Conservation (phyloP, 225 moss, liverwort and hornwort genomes). For the Physcomitrellopsis africana region DNA sequence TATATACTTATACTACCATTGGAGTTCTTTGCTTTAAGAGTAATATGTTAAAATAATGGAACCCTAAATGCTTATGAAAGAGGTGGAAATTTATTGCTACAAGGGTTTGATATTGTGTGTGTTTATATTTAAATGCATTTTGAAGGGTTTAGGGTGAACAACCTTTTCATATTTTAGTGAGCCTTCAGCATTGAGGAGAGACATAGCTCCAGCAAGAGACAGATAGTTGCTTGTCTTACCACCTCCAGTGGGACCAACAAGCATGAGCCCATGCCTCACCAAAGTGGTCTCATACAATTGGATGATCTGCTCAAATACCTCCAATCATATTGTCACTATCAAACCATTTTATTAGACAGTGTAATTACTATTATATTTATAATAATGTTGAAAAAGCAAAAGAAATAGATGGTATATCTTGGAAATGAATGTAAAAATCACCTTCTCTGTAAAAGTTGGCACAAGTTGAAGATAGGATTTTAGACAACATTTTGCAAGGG, state of each 20-base stretch:
- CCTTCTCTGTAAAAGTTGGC: conserved; percentile 68
- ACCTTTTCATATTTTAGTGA: conserved; percentile 69
- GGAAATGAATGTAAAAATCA: background rate
- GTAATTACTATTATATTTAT: too few relatives aligned
- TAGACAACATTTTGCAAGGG: conserved; percentile 54
- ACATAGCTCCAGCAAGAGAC: conserved; percentile 69
- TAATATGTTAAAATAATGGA: too few relatives aligned
- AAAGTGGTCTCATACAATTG: conserved; percentile 80
- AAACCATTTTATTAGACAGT: too few relatives aligned
- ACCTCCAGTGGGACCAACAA: conserved; percentile 79
- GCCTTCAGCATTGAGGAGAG: conserved; percentile 59
- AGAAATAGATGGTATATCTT: too few relatives aligned
- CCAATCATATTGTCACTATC: too few relatives aligned
- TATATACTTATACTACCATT: too few relatives aligned
- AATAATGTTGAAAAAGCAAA: too few relatives aligned
- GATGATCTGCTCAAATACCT: conserved; percentile 46
- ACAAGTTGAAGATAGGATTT: conserved; percentile 65
- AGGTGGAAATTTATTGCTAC: too few relatives aligned
- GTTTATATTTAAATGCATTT: too few relatives aligned
- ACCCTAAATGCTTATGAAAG: too few relatives aligned
- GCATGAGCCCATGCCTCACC: conserved; percentile 82
- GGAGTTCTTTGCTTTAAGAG: too few relatives aligned
- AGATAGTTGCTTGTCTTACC: conserved; percentile 76
- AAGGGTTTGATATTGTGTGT: too few relatives aligned
- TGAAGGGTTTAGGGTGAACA: background rate